These are phyloP conservation scores for Huntiella omanensis DNA, from an alignment of 2,329 filamentous ascomycete species.

Conservation along the genomic window DNA sequence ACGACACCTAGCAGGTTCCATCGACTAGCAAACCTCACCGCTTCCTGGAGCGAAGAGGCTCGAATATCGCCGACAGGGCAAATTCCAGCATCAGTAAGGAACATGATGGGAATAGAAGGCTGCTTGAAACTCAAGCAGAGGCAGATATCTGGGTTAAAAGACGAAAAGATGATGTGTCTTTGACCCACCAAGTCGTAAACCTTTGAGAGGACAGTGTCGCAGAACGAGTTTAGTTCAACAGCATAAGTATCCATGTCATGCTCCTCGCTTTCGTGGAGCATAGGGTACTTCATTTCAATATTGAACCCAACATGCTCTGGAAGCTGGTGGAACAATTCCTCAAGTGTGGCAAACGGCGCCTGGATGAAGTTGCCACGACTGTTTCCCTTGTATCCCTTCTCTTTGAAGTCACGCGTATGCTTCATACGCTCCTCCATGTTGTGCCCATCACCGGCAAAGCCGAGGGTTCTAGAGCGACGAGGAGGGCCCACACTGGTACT, in stretches of 20 bases:
- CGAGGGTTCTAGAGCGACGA: slow-evolving; percentile 36
- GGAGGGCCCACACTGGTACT: slow-evolving; percentile 23
- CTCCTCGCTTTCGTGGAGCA: slow-evolving; percentile 87
- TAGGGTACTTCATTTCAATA: slow-evolving; percentile 98
- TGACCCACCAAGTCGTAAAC: slow-evolving; percentile 71
- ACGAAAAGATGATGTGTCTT: slow-evolving; percentile 91
- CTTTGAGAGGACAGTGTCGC: slow-evolving; percentile 76
- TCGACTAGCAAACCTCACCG: slow-evolving; percentile 77
- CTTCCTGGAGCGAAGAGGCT: slow-evolving; percentile 83
- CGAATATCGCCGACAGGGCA: slow-evolving; percentile 68
- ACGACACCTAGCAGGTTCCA: slow-evolving; percentile 95
- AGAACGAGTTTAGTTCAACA: slow-evolving; percentile 89
- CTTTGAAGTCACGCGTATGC: slow-evolving; percentile 87
- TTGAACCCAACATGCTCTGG: slow-evolving; percentile 82
- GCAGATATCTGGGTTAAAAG: slow-evolving; percentile 94
- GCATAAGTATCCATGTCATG: slow-evolving; percentile 95
- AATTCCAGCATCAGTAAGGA: slow-evolving; percentile 80
- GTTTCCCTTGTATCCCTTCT: slow-evolving; percentile 90
- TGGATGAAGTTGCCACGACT: slow-evolving; percentile 88
- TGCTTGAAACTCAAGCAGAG: slow-evolving; percentile 91
- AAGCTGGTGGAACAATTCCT: slow-evolving; percentile 77
- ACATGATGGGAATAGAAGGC: slow-evolving; percentile 86
- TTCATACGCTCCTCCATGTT: slow-evolving; percentile 71
- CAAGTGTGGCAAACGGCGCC: slow-evolving; percentile 82
- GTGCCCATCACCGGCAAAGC: slow-evolving; percentile 25